Percentiles rank a stretch among this genome's conserved stretches.
phyloP scores from a whole-genome alignment of 2,329 filamentous ascomycete species.

The Hypoxylon sp. region DNA sequence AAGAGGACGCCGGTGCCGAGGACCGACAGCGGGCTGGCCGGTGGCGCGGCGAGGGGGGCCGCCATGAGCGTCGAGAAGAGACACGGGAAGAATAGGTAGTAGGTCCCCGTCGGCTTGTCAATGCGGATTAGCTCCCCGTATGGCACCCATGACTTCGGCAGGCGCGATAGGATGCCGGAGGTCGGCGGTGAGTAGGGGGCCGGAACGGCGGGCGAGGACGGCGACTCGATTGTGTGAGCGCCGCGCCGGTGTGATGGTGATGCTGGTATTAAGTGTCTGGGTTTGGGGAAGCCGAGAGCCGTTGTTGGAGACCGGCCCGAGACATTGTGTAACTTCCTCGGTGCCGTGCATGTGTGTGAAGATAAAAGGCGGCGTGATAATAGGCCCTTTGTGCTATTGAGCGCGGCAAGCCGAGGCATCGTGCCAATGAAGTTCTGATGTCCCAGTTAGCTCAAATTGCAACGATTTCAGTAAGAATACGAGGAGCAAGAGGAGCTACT shows the following conservation, averaged over 20 bases:
- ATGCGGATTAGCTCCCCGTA: slow-evolving; percentile 86
- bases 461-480: background rate
- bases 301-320: slow-evolving; percentile 28
- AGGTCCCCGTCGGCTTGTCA: slow-evolving; percentile 83
- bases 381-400: slow-evolving; percentile 15
- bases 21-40: slow-evolving; percentile 70
- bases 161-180: slow-evolving; percentile 74
- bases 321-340: slow-evolving; percentile 25
- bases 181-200: slow-evolving; percentile 74
- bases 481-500: background rate
- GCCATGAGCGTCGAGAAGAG: slow-evolving; percentile 86
- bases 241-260: slow-evolving; percentile 21
- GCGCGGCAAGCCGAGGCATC: slow-evolving; percentile 22
- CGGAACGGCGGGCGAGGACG: slow-evolving; percentile 38
- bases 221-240: slow-evolving; percentile 44
- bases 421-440: slow-evolving; percentile 15
- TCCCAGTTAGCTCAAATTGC: slow-evolving; percentile 18
- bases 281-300: slow-evolving; percentile 38
- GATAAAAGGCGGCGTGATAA: background rate
- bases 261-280: slow-evolving; percentile 36
- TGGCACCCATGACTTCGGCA: slow-evolving; percentile 78
- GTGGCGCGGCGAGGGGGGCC: slow-evolving; percentile 73
- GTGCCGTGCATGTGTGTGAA: slow-evolving; percentile 10
- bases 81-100: slow-evolving; percentile 88
- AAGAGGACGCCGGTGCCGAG: slow-evolving; percentile 76